Evolutionary conservation across 2,329 filamentous ascomycete species (phyloP), one percentile per base, ranked within the genome.

Genomic region (Ceratocystis destructans): DNA sequence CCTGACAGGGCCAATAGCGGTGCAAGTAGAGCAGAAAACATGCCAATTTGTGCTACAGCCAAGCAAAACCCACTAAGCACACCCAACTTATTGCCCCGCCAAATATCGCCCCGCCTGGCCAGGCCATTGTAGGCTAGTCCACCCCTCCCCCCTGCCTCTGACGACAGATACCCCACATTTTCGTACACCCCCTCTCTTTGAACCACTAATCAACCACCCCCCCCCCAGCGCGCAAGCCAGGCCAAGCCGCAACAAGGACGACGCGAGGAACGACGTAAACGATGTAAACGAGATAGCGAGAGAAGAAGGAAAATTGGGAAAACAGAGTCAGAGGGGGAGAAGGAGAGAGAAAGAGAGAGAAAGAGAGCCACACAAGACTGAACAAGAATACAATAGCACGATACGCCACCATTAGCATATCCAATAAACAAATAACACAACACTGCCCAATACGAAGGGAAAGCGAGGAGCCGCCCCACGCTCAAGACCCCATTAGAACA

Each of bases 391-490:
- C 37, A 41, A 15, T 57, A 33, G 22, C 22, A 57, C 53, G 53
- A 57, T 57, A 57, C 53, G 53, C 53, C 53, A 57, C 53, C 37
- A 57, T 57, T 57, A 57, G 15, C 53, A 57, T 57, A 31, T 17
- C 5, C 53, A 31, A 57, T 57, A 57, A 41, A 41, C 37, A 41
- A 41, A 41, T 41, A 41, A 41, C 10, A 41, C 37, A 41, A 57
- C 53, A 31, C 53, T 31, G 53, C 53, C 53, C 53, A 57, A 57
- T 57, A 57, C 53, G 53, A 57, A 57, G 10, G 53, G 53, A 57
- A 57, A 57, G 48, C 53, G 53, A 57, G 31, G 15, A 41, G 37
- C 37, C 37, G 53, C 53, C 53, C 53, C 53, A 57, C 53, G 53
- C 53, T 31, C 53, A 57, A 57, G 53, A 57, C 53, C 28, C 53